Evolutionary conservation across 2,329 filamentous ascomycete genomes (phyloP).

Genomic region (Botrytis hyacinthi): DNA sequence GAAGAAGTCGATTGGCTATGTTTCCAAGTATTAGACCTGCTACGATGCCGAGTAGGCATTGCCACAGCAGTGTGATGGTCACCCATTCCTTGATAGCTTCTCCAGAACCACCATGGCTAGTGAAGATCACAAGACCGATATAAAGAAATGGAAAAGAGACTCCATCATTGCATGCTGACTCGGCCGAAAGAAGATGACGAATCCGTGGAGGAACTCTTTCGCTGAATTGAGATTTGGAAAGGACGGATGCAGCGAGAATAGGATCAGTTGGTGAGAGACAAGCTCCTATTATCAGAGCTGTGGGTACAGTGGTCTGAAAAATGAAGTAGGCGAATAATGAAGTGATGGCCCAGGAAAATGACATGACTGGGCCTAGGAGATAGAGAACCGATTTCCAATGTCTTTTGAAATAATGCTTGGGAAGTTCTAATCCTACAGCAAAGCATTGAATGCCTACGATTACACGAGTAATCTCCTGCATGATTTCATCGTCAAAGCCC

Average conservation of each 20-base stretch:
- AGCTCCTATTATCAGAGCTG: slow-evolving; percentile 51
- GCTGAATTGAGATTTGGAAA: slow-evolving; percentile 53
- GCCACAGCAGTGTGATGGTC: slow-evolving; percentile 53
- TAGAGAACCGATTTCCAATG: slow-evolving; percentile 35
- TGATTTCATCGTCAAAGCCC: slow-evolving; percentile 67
- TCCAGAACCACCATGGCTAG: slow-evolving; percentile 37
- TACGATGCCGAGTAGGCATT: slow-evolving; percentile 49
- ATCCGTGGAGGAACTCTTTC: slow-evolving; percentile 50
- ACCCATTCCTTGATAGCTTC: slow-evolving; percentile 51
- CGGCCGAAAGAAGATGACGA: slow-evolving; percentile 51
- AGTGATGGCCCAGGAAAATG: slow-evolving; percentile 44
- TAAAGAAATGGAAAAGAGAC: slow-evolving; percentile 56
- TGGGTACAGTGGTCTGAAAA: slow-evolving; percentile 46
- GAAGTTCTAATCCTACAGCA: slow-evolving; percentile 69
- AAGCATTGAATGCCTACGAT: slow-evolving; percentile 73
- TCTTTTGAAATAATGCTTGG: slow-evolving; percentile 42
- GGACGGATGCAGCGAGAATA: slow-evolving; percentile 52
- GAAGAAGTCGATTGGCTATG: slow-evolving; percentile 47
- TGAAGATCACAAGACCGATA: slow-evolving; percentile 48
- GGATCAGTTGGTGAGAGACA: slow-evolving; percentile 58
- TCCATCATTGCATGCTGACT: slow-evolving; percentile 56
- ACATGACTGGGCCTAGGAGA: slow-evolving; percentile 34
- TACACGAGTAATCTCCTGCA: slow-evolving; percentile 68
- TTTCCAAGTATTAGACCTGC: slow-evolving; percentile 49
- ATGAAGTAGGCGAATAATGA: slow-evolving; percentile 47